Percentiles rank a stretch among this genome's conserved stretches.
phyloP scores from a whole-genome alignment of 2,329 filamentous ascomycete genomes.

The Colletotrichum shisoi region DNA sequence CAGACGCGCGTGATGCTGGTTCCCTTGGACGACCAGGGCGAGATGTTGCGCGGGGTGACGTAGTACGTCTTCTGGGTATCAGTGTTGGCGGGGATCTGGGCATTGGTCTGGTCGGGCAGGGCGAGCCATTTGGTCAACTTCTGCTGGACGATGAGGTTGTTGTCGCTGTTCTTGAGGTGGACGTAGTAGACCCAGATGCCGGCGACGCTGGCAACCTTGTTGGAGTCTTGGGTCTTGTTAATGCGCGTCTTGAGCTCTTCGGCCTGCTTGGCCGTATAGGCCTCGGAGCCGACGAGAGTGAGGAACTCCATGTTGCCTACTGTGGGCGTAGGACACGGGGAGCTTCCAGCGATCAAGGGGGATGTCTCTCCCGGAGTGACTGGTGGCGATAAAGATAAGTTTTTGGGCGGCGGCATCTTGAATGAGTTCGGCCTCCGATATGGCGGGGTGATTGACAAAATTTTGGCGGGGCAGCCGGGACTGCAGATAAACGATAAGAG shows the following conservation, averaged over 20 bases:
- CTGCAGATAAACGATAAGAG: slow-evolving; percentile 36
- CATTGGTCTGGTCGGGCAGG: slow-evolving; percentile 53
- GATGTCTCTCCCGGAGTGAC: slow-evolving; percentile 33
- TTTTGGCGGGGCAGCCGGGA: slow-evolving; percentile 36
- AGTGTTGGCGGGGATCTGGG: slow-evolving; percentile 58
- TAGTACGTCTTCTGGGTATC: slow-evolving; percentile 58
- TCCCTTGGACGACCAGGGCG: slow-evolving; percentile 96
- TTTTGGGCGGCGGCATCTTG: slow-evolving; percentile 32
- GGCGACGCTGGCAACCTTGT: slow-evolving; percentile 55
- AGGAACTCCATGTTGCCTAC: slow-evolving; percentile 42
- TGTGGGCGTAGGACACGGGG: slow-evolving; percentile 38
- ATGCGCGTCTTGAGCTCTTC: slow-evolving; percentile 56
- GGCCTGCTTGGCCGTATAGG: slow-evolving; percentile 58
- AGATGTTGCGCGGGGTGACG: slow-evolving; percentile 84
- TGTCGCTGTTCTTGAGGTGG: slow-evolving; percentile 61
- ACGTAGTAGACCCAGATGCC: slow-evolving; percentile 73
- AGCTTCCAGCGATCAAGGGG: slow-evolving; percentile 38
- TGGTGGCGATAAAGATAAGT: slow-evolving; percentile 34
- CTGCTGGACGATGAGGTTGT: slow-evolving; percentile 54
- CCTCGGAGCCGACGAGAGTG: slow-evolving; percentile 55
- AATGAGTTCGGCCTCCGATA: slow-evolving; percentile 31
- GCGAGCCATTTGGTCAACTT: slow-evolving; percentile 49
- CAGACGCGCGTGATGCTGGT: slow-evolving; percentile 94
- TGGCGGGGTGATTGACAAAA: slow-evolving; percentile 37
- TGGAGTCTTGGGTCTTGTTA: slow-evolving; percentile 49